Evolutionary conservation across 495 filamentous ascomycete species (phyloP), one percentile per base, ranked within the genome.

Genomic region (Cladorrhinum samala): DNA sequence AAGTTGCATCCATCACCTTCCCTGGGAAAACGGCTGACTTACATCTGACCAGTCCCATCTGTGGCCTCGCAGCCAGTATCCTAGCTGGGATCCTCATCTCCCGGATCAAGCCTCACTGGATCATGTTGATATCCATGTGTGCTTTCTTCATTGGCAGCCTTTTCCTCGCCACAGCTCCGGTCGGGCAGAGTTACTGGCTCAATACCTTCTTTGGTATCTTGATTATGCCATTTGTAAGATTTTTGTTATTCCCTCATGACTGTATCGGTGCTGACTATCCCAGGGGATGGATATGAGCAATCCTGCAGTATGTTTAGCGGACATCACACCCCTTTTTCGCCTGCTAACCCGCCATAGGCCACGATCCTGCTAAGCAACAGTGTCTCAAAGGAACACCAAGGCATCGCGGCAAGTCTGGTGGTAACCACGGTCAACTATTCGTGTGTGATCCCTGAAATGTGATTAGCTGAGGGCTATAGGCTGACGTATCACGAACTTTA

Each of bases 301-400:
- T 39, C 66, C 68, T 2, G 66, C 64, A 14, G 57, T 56, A 47
- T 11, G 21, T 42, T 16, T 13, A 16, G 9, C 20, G n/a, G 25
- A 37, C 45, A 14, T 36, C 9, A 17, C 21, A n/a, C n/a, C n/a
- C n/a, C n/a, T n/a, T n/a, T n/a, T n/a, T n/a, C n/a, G n/a, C n/a
- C n/a, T n/a, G n/a, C n/a, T n/a, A n/a, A n/a, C 77, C 17, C 6
- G 70, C 64, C 21, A 9, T 40, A 59, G 49, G 52, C 57, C 1
- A 83, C 77, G 3, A 67, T 88, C 2, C 72, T 88, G 17, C 69
- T 86, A 9, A 79, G 73, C 45, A 77, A 84, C 54, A 66, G 73
- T 7, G 70, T 86, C 49, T 69, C 68, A 5, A 73, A 72, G 36
- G 72, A 83, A 48, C 77, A 86, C 58, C 83, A 88, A 62, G 84